Base-by-base conservation (phyloP, 2,329 filamentous ascomycete species). In the Aaosphaeria pasadenensis region DNA sequence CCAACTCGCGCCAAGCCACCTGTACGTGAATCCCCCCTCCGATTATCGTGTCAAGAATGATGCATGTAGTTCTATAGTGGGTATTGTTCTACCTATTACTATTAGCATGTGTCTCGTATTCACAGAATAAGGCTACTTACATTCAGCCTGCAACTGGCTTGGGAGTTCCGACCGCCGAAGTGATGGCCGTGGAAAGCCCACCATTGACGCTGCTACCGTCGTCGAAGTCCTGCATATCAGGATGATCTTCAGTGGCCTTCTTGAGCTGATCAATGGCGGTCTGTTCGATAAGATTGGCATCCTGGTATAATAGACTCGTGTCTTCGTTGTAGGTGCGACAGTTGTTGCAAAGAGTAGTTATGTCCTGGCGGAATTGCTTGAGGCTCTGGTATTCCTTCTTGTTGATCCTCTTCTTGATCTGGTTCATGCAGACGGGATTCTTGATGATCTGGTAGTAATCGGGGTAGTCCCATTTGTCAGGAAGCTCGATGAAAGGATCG, bases 291-390 rank as follows among this genome's bases (percentile, higher is more conserved):
- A 87, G 79, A 70, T 91, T 91, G 43, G 92, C 92, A 77, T 99
- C 94, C 63, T 89, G 82, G 74, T 91, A 97, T 46, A 99, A 81
- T 60, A 95, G 77, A 71, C 91, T 96, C 49, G 87, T 88, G 66
- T 97, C 94, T 72, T 99, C 95, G 64, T 99, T 99, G 77, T 95
- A 99, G 3, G 88, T 94, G 69, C 90, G 84, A 56, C 92, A 96
- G 71, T 99, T 99, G 66, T 81, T 84, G 69, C 91, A 94, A 71
- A 99, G 82, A 54, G 92, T 74, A 44, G 85, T 83, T 53, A 99
- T 85, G 64, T 99, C 95, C 57, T 82, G 84, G 47, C 84, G 82
- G 79, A 99, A 84, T 59, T 91, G 89, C 64, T 82, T 84, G 51
- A 96, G 73, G 62, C 82, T 87, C 58, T 83, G 84, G 71, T 99